Evolutionary conservation across 129 eudicot genomes (phyloP).

Genomic region (Logfia minima): DNA sequence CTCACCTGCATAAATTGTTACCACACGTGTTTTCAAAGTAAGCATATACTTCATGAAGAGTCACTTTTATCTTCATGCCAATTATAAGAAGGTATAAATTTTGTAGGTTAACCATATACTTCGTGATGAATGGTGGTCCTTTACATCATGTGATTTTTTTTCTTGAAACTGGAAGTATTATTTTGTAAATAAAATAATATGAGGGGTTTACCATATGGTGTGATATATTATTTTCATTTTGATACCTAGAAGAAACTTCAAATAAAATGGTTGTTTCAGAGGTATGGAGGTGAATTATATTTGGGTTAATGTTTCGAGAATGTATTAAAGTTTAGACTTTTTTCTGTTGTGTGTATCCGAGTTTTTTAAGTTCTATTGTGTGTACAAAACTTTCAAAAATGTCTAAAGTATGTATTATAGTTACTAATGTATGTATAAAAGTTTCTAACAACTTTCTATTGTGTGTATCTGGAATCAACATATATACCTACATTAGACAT

Average conservation of each 20-base stretch:
- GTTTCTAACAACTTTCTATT: too few relatives aligned
- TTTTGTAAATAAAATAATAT: background rate
- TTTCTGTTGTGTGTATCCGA: background rate
- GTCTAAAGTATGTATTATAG: background rate
- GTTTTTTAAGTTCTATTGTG: background rate
- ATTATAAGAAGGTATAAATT: conserved; percentile 9
- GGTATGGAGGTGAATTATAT: background rate
- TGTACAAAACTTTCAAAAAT: too few relatives aligned
- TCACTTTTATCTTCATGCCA: conserved; percentile 10
- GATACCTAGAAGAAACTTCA: background rate
- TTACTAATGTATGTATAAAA: too few relatives aligned
- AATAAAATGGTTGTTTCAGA: background rate
- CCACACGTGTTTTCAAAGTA: background rate
- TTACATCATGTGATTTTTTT: background rate
- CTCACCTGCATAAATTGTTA: background rate
- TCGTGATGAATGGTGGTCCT: conserved; percentile 8
- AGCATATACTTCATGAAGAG: background rate
- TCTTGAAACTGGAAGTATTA: background rate
- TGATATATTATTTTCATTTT: background rate
- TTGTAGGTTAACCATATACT: conserved; percentile 1
- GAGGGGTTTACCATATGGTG: background rate
- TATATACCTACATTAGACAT: background rate
- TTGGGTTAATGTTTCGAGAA: background rate
- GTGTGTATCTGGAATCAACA: too few relatives aligned
- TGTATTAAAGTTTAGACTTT: too few relatives aligned